These are phyloP conservation scores for Kodamaea restingae DNA, from an alignment of 805 yeast genomes.

Conservation along the genomic window DNA sequence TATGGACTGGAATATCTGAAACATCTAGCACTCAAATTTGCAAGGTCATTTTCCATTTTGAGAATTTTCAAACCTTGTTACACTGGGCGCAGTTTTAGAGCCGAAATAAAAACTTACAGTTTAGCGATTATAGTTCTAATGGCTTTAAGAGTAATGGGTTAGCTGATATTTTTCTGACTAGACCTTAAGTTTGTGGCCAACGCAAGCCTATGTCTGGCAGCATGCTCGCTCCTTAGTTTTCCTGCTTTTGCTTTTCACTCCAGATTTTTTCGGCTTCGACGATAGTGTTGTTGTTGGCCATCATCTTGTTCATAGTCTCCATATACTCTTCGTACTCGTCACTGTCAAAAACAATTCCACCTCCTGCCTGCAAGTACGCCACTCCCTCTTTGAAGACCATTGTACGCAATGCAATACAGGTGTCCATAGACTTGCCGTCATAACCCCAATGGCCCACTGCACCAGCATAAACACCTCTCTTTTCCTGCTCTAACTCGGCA, in stretches of 20 bases:
- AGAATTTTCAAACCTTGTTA: too few species aligned
- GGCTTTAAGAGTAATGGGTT: too few species aligned
- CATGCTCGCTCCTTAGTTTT: too few species aligned
- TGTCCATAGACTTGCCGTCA: slow-evolving; percentile 92
- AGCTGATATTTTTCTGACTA: too few species aligned
- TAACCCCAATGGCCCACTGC: slow-evolving; percentile 99
- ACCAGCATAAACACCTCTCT: slow-evolving; percentile 96
- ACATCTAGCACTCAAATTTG: too few species aligned
- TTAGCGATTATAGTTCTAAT: too few species aligned
- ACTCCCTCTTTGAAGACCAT: slow-evolving; percentile 90
- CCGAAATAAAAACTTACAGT: too few species aligned
- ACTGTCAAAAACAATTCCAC: slow-evolving; percentile 94
- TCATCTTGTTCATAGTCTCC: slow-evolving; percentile 97
- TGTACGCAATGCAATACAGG: slow-evolving; percentile 95
- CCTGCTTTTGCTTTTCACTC: slow-evolving; percentile 38
- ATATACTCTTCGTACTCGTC: slow-evolving; percentile 94
- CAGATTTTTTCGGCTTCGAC: slow-evolving; percentile 86
- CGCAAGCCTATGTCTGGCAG: too few species aligned
- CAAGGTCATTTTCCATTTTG: too few species aligned
- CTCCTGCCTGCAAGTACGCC: slow-evolving; percentile 97
- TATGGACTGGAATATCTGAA: too few species aligned
- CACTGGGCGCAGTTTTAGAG: too few species aligned
- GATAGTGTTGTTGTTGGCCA: slow-evolving; percentile 84
- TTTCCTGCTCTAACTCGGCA: slow-evolving; percentile 83
- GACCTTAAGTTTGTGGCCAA: too few species aligned